Evolutionary conservation across 148 eudicot species (phyloP).

Genomic region (Rhododendron henanense): DNA sequence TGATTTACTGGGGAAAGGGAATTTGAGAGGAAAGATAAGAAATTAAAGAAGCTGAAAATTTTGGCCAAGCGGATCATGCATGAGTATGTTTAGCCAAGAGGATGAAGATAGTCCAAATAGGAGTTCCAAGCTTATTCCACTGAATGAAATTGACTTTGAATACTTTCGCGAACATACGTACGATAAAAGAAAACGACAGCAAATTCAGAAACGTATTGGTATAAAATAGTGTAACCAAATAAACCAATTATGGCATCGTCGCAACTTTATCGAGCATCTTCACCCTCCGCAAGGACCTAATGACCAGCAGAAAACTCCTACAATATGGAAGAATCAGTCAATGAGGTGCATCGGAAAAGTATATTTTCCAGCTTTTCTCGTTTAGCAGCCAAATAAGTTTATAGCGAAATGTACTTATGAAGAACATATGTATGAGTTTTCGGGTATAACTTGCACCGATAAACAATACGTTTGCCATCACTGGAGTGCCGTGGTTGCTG

Average conservation of each 20-base stretch:
- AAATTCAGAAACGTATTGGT: not conserved
- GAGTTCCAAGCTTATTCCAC: not conserved
- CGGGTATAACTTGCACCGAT: conserved; percentile 65
- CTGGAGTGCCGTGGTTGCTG: conserved; percentile 50
- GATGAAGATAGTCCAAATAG: not conserved
- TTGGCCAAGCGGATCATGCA: not conserved
- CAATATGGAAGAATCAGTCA: conserved; percentile 13
- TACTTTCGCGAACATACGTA: not conserved
- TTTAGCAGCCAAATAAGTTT: not conserved
- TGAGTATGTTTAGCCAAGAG: not conserved
- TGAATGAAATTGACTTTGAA: not conserved
- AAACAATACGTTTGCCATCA: conserved; percentile 66
- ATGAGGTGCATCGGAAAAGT: not conserved
- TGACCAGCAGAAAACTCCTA: conserved; percentile 69
- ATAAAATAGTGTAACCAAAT: not conserved
- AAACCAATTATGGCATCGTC: conserved; percentile 53
- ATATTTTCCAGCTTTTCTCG: not conserved
- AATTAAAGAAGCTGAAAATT: not conserved
- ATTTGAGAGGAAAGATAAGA: not conserved
- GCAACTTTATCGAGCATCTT: conserved; percentile 80
- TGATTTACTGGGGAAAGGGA: not conserved
- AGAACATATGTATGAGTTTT: not conserved
- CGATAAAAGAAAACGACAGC: not conserved
- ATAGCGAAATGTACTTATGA: not conserved
- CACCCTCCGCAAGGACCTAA: conserved; percentile 81